Evolutionary conservation across 1,284 basidiomycete species (phyloP), one percentile per base, ranked within the genome.

Genomic region (Gomphus sp.): DNA sequence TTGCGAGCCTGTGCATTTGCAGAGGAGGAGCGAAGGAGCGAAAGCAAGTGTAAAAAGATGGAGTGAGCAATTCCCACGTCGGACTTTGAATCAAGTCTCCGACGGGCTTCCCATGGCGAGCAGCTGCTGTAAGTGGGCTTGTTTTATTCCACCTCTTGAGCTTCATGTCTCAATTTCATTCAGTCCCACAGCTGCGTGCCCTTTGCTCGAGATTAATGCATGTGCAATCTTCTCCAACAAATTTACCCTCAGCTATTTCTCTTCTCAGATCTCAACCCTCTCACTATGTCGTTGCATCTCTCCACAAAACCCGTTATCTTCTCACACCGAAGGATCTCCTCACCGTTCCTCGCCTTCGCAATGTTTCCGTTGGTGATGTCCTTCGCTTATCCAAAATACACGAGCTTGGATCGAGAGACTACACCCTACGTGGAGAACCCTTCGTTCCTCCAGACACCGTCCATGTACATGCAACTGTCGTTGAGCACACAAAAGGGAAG

Each of bases 321-420:
- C 79, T 99, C 37, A 82, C 94, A 39, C 86, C 92, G 22, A 82
- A 87, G 67, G 96, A 99, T 75, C 73, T 96, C 62, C 83, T 99
- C 67, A 98, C 96, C 52, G 82, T 98, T 1, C 94, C 96, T 2
- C 87, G 87, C 53, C 81, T 98, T 54, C 87, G 85, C 64, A 84
- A 87, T 71, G 85, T 87, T 59, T 77, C 80, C 45, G 84, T 96
- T 58, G 96, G 96, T 31, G 91, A 97, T 67, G 80, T 89, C 43
- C 80, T 99, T 58, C 73, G 80, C 6, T 82, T 99, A 59, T 89
- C 91, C 64, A 80, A 93, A 63, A 88, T 99, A 61, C 87, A 95
- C 70, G 96, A 99, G 73, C 81, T 98, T 56, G 96, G 96, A 61
- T 93, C 92, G 52, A 84, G 94, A 64, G 93, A 98, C 70, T 98